Evolutionary conservation across 2,329 filamentous ascomycete species (phyloP), one percentile per base, ranked within the genome.

Genomic region (Exophiala oligosperma): DNA sequence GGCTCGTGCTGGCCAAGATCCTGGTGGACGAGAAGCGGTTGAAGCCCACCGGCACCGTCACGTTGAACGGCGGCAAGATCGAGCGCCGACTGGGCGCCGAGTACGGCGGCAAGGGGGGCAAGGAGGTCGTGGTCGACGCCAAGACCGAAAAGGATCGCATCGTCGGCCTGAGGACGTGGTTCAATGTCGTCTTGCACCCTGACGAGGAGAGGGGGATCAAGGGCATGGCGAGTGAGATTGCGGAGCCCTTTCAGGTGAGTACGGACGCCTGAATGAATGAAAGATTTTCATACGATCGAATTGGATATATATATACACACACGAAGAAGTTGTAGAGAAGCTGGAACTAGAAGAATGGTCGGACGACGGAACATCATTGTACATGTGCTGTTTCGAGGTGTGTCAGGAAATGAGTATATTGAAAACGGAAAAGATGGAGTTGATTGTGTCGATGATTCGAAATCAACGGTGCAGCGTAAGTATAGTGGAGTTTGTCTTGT

Each of bases 1-100:
- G 69, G 2, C 70, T 87, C 37, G 69, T 87, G 21, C 78, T 82
- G 56, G 75, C 79, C 52, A 80, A 76, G 69, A 84, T 85, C 71
- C 72, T 87, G 59, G 67, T 83, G 56, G 72, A 82, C 47, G 72
- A 76, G 38, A 73, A 74, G 73, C 76, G 0, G 69, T 74, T 9
- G 73, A 76, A 61, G 75, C 78, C 26, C n/a, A 54, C 44, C 4
- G 84, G 84, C 1, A 80, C 83, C 67, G 70, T 81, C 54, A 79
- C 82, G 70, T 67, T 88, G 62, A 69, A 78, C 3, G 76, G 79
- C 23, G 76, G 72, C 4, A 71, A 77, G 17, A 71, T 87, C 44
- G 52, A 60, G 49, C 54, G 60, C 29, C 41, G 58, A 21, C 17
- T 54, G 2, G 58, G 49, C 11, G 29, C 43, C 11, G 40, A 43